Evolutionary conservation across 441 rosid genomes (phyloP), one percentile per base, ranked within the genome.

Genomic region (Iberis amara): DNA sequence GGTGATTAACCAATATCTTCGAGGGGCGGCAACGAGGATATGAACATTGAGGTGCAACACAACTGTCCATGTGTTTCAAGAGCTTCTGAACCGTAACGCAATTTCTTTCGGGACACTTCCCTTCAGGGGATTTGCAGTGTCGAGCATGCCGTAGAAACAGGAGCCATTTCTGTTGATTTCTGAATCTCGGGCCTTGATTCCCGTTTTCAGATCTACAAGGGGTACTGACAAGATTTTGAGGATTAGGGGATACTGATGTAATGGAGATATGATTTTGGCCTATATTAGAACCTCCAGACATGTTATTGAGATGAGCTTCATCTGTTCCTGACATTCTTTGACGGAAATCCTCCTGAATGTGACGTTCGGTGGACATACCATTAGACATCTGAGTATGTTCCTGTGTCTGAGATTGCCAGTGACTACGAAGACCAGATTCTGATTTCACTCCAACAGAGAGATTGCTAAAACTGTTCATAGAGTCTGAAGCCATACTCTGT

Each of bases 61-160:
- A 94, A 48, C 53, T 69, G 35, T 82, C 79, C 89, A 94, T 83
- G 70, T 94, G 99, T 67, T 66, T 75, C 82, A 71, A 82, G 73
- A 94, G 66, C 47, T 69, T 74, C 60, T 77, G 91, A 39, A 70
- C 95, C 43, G 70, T 74, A 42, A 73, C 52, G 53, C 99, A 89
- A 69, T 79, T 64, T 56, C 24, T 56, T 8, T 79, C 95, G 14
- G 43, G 80, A 69, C 99, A 94, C 71, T 74, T 82, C 59, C 96
- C 99, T 73, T 79, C 91, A 8, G 92, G 87, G 12, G 88, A 79
- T 59, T 81, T 57, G 72, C 99, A 94, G 61, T 69, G 55, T 30
- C 88, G 86, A 39, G 99, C 97, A 79, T 94, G 99, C 58, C 81
- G 73, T 70, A 94, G 63, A 68, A 89, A 78, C 73, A 94, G 67